Conservation (phyloP, 805 yeast genomes). For the Starmerella sp. region DNA sequence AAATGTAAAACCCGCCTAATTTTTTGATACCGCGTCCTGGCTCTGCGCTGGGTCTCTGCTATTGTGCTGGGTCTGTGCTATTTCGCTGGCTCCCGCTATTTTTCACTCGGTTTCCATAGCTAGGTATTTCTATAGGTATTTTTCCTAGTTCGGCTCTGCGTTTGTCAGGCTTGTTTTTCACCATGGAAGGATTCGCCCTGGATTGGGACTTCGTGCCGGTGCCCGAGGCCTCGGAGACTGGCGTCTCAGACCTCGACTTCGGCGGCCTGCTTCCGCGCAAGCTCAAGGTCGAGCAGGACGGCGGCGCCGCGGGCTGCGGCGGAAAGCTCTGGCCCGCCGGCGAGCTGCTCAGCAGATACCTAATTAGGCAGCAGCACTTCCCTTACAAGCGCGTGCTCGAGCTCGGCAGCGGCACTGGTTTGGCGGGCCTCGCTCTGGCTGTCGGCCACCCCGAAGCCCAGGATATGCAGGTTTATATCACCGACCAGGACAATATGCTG, state of each 20-base stretch:
- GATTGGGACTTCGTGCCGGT: slow-evolving; percentile 30
- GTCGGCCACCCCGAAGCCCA: slow-evolving; percentile 21
- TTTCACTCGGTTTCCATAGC: too few relatives aligned
- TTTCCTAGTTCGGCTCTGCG: neutral
- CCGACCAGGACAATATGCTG: slow-evolving; percentile 40
- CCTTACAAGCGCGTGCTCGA: slow-evolving; percentile 33
- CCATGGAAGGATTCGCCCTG: slow-evolving; percentile 15
- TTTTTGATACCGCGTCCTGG: neutral
- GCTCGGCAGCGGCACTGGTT: slow-evolving; percentile 50
- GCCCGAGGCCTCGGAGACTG: slow-evolving; percentile 31
- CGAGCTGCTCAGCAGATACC: slow-evolving; percentile 39
- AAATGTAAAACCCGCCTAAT: too few relatives aligned
- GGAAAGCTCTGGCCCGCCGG: slow-evolving; percentile 56
- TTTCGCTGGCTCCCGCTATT: too few relatives aligned
- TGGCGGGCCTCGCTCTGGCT: slow-evolving; percentile 37
- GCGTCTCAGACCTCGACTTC: slow-evolving; percentile 32
- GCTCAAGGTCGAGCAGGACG: slow-evolving; percentile 40
- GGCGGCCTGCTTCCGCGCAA: slow-evolving; percentile 32
- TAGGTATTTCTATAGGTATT: too few relatives aligned
- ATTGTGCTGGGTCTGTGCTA: too few relatives aligned
- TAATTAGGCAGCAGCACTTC: slow-evolving; percentile 26
- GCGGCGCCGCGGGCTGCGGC: slow-evolving; percentile 53
- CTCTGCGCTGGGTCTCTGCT: too few relatives aligned
- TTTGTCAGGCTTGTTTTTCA: neutral
- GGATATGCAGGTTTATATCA: slow-evolving; percentile 34